Evolutionary conservation across 2,329 filamentous ascomycete genomes (phyloP).

Genomic region (Penicillium griseofulvum): DNA sequence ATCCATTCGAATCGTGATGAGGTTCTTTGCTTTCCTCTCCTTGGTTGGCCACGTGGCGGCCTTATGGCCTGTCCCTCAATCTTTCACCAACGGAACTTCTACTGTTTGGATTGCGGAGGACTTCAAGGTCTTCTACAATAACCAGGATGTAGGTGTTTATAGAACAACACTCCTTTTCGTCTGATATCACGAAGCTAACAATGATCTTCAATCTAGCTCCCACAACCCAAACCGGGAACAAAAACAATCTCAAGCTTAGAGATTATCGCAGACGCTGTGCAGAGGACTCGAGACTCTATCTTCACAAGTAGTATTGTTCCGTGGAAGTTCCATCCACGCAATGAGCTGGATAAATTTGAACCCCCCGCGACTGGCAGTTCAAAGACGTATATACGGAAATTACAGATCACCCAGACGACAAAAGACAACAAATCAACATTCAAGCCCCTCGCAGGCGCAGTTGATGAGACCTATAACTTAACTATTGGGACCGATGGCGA

Average conservation of each 20-base stretch:
- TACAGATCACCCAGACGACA: not conserved
- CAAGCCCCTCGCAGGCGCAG: not conserved
- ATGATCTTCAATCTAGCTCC: not conserved
- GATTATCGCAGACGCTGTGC: not conserved
- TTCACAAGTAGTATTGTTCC: not conserved
- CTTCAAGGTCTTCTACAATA: not conserved
- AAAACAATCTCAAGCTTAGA: not conserved
- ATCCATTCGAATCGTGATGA: not conserved
- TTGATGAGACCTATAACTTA: not conserved
- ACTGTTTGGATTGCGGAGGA: not conserved
- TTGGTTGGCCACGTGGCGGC: not conserved
- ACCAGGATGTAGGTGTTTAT: not conserved
- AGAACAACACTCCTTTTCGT: not conserved
- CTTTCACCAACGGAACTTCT: not conserved
- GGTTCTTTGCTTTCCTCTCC: not conserved
- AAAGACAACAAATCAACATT: not conserved
- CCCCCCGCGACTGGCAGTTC: not conserved
- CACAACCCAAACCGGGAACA: not conserved
- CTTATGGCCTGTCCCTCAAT: not conserved
- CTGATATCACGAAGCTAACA: not conserved
- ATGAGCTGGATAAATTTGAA: not conserved
- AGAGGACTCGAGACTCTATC: not conserved
- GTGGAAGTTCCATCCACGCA: not conserved
- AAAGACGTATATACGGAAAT: not conserved
- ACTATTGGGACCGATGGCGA: not conserved